phyloP scores from a whole-genome alignment of 1,284 basidiomycete genomes.

The Leccinum angustisporum region DNA sequence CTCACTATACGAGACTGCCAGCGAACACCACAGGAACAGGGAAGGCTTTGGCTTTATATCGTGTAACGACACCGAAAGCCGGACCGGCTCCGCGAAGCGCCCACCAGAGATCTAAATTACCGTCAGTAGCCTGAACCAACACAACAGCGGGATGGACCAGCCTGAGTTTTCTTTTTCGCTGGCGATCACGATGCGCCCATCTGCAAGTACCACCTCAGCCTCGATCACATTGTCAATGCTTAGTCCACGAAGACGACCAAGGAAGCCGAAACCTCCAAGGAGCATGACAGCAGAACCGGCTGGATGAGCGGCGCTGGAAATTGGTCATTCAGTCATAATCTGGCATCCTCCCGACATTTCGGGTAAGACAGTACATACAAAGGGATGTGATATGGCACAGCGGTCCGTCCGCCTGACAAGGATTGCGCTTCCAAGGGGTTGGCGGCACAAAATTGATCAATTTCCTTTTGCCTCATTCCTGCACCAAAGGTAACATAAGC shows the following conservation, averaged over 20 bases:
- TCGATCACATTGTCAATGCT: conserved; percentile 86
- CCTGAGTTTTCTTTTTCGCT: conserved; percentile 68
- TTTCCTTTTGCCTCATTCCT: conserved; percentile 77
- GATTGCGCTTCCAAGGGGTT: conserved; percentile 65
- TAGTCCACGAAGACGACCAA: conserved; percentile 79
- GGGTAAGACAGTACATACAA: conserved; percentile 50
- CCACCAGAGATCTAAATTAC: conserved; percentile 78
- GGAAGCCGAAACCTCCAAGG: conserved; percentile 87
- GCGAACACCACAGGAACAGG: conserved; percentile 88
- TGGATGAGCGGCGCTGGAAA: conserved; percentile 65
- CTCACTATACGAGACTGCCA: conserved; percentile 87
- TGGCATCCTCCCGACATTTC: not conserved
- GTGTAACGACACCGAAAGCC: conserved; percentile 81
- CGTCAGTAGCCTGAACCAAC: not conserved
- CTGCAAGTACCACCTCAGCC: conserved; percentile 80
- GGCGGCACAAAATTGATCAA: conserved; percentile 73
- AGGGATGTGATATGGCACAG: conserved; percentile 83
- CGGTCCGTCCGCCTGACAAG: conserved; percentile 45
- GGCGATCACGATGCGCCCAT: conserved; percentile 72
- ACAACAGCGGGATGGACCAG: conserved; percentile 29
- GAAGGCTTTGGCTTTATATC: conserved; percentile 83
- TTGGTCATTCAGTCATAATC: conserved; percentile 3
- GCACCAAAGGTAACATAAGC: conserved; percentile 83
- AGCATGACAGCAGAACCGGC: conserved; percentile 83
- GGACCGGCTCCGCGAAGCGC: conserved; percentile 85